Percentiles rank a stretch among this genome's conserved stretches.
Evolutionary conservation across 2,329 filamentous ascomycete species (phyloP).

Genomic region (Trichoderma pleuroti): DNA sequence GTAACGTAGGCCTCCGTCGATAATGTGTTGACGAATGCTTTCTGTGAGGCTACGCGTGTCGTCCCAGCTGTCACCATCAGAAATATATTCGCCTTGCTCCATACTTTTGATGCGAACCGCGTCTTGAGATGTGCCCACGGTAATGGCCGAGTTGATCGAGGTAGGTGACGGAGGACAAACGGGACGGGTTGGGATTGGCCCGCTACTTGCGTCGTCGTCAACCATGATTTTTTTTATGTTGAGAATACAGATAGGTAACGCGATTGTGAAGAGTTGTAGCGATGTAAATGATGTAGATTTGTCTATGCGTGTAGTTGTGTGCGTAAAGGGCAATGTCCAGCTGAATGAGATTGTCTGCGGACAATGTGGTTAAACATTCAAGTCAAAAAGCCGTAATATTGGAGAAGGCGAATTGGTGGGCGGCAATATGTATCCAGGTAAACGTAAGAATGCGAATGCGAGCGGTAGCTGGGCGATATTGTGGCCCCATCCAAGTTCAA

Average conservation of each 20-base stretch:
- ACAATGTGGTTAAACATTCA: background rate
- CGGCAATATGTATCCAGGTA: background rate
- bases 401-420: background rate
- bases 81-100: conserved; percentile 31
- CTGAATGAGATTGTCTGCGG: background rate
- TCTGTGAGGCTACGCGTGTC: conserved; percentile 42
- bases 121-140: conserved; percentile 32
- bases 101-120: conserved; percentile 32
- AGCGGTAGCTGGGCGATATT: background rate
- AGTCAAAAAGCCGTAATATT: background rate
- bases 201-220: conserved; percentile 14
- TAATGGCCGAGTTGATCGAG: conserved; percentile 29
- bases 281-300: background rate
- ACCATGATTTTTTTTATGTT: background rate
- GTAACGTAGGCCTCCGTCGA: conserved; percentile 40
- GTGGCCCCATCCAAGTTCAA: background rate
- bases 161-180: conserved; percentile 27
- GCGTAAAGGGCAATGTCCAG: background rate
- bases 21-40: conserved; percentile 42
- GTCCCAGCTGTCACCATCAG: conserved; percentile 25
- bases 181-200: background rate
- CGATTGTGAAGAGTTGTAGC: background rate
- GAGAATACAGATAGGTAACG: background rate
- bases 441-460: background rate
- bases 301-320: background rate